Conservation (phyloP, 129 eudicot genomes). For the Pittosporum tobira region DNA sequence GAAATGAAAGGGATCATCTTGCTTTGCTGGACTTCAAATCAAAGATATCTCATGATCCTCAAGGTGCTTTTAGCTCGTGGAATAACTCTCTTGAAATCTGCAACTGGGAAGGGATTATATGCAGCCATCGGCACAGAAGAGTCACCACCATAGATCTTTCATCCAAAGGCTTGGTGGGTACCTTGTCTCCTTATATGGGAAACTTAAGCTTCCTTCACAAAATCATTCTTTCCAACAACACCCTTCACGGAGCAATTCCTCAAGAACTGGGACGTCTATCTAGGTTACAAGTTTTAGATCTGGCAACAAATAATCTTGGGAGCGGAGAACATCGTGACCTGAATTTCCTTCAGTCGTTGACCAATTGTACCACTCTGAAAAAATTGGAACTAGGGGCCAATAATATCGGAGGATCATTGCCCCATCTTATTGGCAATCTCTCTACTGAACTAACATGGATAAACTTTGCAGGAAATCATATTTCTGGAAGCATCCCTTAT, state of each 20-base stretch:
- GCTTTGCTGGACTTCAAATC: conserved; percentile 1
- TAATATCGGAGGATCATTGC: conserved; percentile 16
- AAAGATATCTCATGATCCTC: neutral
- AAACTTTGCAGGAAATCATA: conserved; percentile 10
- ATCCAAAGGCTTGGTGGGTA: neutral
- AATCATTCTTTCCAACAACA: neutral
- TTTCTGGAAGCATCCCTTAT: conserved; percentile 35
- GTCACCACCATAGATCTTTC: conserved; percentile 1
- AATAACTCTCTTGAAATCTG: neutral
- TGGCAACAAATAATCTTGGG: conserved; percentile 15
- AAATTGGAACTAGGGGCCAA: conserved; percentile 8
- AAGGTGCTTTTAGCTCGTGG: neutral
- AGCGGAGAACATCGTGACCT: conserved; percentile 8
- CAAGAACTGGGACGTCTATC: neutral
- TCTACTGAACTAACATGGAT: conserved; percentile 12
- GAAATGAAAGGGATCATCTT: neutral
- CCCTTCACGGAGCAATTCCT: neutral
- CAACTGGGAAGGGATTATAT: conserved; percentile 2
- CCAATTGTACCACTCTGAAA: conserved; percentile 25
- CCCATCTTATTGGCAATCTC: neutral
- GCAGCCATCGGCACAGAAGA: neutral
- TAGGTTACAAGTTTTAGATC: conserved; percentile 1
- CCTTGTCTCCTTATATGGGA: conserved; percentile 6
- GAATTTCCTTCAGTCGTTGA: conserved; percentile 17
- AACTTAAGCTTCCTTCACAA: neutral